These are phyloP conservation scores for Hydnomerulius pinastri DNA, from an alignment of 768 basidiomycete species.

Conservation along the genomic window DNA sequence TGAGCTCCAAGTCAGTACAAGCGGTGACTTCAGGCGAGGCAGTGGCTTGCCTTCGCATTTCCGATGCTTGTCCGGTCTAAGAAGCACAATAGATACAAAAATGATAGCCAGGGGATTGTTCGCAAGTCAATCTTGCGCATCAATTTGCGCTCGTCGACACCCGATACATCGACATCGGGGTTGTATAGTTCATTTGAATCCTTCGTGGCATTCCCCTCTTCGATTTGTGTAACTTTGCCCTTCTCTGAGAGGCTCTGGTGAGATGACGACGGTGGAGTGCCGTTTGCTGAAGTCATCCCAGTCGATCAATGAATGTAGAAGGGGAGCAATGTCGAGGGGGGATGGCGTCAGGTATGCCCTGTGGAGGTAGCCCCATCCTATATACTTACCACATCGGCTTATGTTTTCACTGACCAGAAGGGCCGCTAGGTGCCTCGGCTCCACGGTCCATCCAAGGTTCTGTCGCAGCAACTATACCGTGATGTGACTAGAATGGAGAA, in stretches of 20 bases:
- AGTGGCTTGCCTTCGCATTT: slow-evolving; percentile 32
- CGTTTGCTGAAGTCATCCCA: not conserved
- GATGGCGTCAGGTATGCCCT: not conserved
- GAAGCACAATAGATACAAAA: slow-evolving; percentile 78
- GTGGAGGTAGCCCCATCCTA: not conserved
- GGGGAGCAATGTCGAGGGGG: not conserved
- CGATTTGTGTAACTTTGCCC: slow-evolving; percentile 3
- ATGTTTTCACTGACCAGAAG: not conserved
- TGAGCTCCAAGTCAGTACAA: slow-evolving; percentile 21
- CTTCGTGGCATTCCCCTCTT: not conserved
- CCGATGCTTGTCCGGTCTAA: slow-evolving; percentile 59
- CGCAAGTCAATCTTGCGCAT: slow-evolving; percentile 68
- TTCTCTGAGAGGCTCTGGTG: slow-evolving; percentile 8
- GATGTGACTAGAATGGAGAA: not conserved
- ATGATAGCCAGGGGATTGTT: slow-evolving; percentile 71
- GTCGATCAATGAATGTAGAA: not conserved
- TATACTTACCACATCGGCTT: not conserved
- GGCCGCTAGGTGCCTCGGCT: not conserved
- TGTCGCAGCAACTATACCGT: not conserved
- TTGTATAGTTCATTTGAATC: slow-evolving; percentile 27
- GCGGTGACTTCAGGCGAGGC: slow-evolving; percentile 1
- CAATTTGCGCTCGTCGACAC: slow-evolving; percentile 67
- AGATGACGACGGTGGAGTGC: not conserved
- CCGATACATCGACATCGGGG: slow-evolving; percentile 56
- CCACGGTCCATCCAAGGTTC: slow-evolving; percentile 3